These are phyloP conservation scores for Epichloe amarillans DNA, from an alignment of 2,329 filamentous ascomycete genomes.

Conservation along the genomic window DNA sequence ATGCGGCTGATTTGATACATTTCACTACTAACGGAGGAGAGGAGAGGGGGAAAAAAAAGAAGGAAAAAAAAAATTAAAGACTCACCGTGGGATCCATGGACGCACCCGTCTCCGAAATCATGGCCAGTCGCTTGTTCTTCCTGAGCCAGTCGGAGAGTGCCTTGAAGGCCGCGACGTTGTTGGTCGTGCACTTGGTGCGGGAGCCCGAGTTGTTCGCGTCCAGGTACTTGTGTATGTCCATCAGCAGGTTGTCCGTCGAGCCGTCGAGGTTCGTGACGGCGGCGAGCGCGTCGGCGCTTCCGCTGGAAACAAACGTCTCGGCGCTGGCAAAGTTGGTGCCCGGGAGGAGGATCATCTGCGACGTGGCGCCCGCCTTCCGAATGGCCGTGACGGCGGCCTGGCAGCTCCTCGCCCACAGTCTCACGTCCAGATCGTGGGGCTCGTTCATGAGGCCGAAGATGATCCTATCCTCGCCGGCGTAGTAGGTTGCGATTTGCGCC, in stretches of 20 bases:
- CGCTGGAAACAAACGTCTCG: constrained; percentile 31
- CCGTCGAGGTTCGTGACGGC: constrained; percentile 46
- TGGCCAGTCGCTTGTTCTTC: constrained; percentile 30
- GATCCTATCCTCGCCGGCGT: constrained; percentile 36
- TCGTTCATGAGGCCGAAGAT: constrained; percentile 60
- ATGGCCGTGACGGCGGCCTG: constrained; percentile 54
- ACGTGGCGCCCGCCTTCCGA: constrained; percentile 48
- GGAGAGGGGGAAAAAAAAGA: too few species aligned
- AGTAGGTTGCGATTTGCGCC: constrained; percentile 44
- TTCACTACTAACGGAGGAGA: neutral
- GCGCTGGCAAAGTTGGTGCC: constrained; percentile 46
- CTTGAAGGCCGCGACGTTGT: constrained; percentile 36
- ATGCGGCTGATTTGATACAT: too few species aligned
- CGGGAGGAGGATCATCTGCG: constrained; percentile 46
- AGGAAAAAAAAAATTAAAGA: neutral
- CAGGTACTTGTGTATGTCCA: constrained; percentile 50
- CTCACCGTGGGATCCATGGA: constrained; percentile 27
- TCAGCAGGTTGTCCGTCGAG: constrained; percentile 38
- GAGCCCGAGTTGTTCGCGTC: constrained; percentile 44
- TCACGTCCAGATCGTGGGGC: constrained; percentile 46
- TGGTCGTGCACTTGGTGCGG: constrained; percentile 35
- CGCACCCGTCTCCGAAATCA: constrained; percentile 41
- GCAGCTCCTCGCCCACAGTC: constrained; percentile 43
- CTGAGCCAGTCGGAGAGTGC: constrained; percentile 33
- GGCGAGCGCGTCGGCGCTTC: constrained; percentile 36